Evolutionary conservation across 768 basidiomycete species (phyloP), one percentile per base, ranked within the genome.

Genomic region (Cyathus striatus): DNA sequence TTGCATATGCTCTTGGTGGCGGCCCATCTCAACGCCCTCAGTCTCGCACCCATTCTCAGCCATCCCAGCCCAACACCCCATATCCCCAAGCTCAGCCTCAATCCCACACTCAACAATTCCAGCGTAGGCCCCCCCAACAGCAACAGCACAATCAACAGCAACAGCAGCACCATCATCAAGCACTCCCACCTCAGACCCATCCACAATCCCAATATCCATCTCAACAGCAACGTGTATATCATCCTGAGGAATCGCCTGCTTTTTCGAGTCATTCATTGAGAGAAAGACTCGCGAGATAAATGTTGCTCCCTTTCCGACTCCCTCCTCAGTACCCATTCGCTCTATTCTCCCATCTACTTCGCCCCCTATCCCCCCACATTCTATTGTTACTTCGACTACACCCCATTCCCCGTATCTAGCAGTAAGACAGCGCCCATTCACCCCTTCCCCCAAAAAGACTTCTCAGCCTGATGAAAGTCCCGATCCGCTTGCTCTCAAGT

Each of bases 1-100:
- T 88, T 43, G 86, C 87, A 4, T 72, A 72, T 57, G 88, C 88
- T 3, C 73, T 90, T 18, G 85, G 83, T 20, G 4, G 61, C 68
- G 23, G 32, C 69, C 66, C 30, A 12, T 16, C 30, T 4, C 30
- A 16, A 18, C 37, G 40, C 23, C 23, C 42, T 18, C 49, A 41
- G n/a, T 44, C 45, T 6, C 51, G 47, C 30, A 44, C 47, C 26
- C 41, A 40, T 20, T 42, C 32, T 4, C 48, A 50, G 5, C 44
- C 49, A n/a, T n/a, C n/a, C n/a, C n/a, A n/a, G n/a, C n/a, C n/a
- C n/a, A n/a, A n/a, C n/a, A n/a, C n/a, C n/a, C n/a, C n/a, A n/a
- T n/a, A n/a, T n/a, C n/a, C n/a, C n/a, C n/a, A n/a, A n/a, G n/a
- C n/a, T n/a, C n/a, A n/a, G n/a, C n/a, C n/a, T n/a, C n/a, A n/a